Base-by-base conservation (phyloP, 495 filamentous ascomycete genomes). In the Beverwykella pulmonaria region DNA sequence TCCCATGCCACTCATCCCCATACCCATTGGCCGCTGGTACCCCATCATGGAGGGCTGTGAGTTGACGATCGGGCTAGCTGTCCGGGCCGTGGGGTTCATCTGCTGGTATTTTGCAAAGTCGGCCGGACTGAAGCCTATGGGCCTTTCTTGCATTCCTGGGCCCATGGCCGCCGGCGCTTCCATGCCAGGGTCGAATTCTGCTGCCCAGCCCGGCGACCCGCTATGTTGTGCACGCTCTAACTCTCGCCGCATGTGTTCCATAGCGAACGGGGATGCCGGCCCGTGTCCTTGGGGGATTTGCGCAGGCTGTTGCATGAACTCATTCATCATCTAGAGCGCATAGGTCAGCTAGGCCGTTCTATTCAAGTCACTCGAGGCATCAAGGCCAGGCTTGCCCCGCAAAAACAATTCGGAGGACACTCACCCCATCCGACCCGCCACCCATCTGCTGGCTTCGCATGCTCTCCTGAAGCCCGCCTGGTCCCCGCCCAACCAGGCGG, bases 81-180 rank as follows among this genome's bases (percentile, higher is more conserved):
- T 83, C 71, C 87, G 82, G 34, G 84, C 83, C 61, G 79, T 79
- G 27, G 78, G 80, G 63, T 80, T 83, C 81, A 90, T 88, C 71
- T 89, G 88, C 71, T 93, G 90, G 71, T 92, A 96, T 44, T 85
- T 86, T 23, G 90, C 87, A 73, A 96, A 97, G 63, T 97, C 94
- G 6, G 91, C 89, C 14, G 92, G 84, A 56, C 81, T 86, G 71
- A 97, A 97, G 8, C 87, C 90, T 49, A 80, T 78, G 66, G 70
- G 65, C 79, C 79, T 75, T 44, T 77, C 74, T 79, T 86, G 86
- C 63, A 71, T 56, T 17, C 68, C 71, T 8, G 89, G 86, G 67
- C 93, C 90, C 90, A 96, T 92, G 20, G 84, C 84, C 17, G 86
- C 84, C 71, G 93, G 90, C 44, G 86, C 82, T 53, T 79, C 77